Percentiles rank a stretch among this genome's conserved stretches.
These are phyloP conservation scores for Skeletonema grethae DNA, from an alignment of 108 stramenopile species.

Conservation along the genomic window DNA sequence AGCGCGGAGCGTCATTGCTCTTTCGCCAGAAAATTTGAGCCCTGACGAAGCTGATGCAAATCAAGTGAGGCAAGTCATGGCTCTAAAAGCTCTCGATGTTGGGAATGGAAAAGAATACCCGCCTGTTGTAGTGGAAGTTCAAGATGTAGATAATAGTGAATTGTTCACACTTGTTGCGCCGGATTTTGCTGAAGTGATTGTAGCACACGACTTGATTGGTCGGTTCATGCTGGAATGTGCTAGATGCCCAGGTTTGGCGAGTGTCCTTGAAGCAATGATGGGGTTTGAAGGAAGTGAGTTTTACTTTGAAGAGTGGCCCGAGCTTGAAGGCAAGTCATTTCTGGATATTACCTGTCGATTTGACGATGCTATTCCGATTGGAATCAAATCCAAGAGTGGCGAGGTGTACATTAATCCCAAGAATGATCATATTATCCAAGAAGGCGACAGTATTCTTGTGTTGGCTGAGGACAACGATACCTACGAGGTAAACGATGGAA, in stretches of 20 bases:
- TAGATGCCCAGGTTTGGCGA: conserved; percentile 48
- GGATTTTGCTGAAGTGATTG: conserved; percentile 50
- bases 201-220: conserved; percentile 59
- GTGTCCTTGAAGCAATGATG: conserved; percentile 47
- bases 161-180: conserved; percentile 44
- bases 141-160: conserved; percentile 51
- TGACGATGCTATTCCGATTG: conserved; percentile 52
- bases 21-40: conserved; percentile 36
- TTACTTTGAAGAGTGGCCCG: conserved; percentile 52
- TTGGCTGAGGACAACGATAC: conserved; percentile 60
- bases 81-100: conserved; percentile 36
- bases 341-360: conserved; percentile 41
- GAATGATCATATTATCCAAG: conserved; percentile 26
- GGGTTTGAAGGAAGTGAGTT: conserved; percentile 58
- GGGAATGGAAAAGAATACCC: conserved; percentile 8
- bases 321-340: conserved; percentile 48
- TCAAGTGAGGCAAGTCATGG: conserved; percentile 51
- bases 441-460: conserved; percentile 46
- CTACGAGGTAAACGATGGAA: conserved; percentile 26
- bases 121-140: conserved; percentile 54
- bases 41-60: conserved; percentile 54
- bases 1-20: conserved; percentile 40
- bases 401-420: conserved; percentile 44
- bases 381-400: conserved; percentile 29
- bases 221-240: conserved; percentile 61